Evolutionary conservation across 148 eudicot species (phyloP).

Genomic region (Silene uniflora): DNA sequence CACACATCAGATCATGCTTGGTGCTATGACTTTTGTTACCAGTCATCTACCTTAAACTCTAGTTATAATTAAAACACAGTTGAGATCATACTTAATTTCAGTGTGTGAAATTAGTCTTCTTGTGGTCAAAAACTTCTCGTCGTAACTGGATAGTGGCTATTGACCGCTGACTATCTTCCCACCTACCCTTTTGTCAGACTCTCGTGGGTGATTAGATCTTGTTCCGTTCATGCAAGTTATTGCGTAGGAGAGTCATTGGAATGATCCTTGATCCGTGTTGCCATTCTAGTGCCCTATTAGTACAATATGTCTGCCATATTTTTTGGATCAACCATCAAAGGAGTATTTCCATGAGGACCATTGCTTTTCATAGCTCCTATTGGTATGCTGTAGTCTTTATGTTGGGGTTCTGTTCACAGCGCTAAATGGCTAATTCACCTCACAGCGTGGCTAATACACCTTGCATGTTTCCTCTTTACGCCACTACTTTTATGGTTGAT

Average conservation of each 20-base stretch:
- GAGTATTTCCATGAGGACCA: not conserved
- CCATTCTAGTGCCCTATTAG: not conserved
- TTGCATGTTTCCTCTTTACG: not conserved
- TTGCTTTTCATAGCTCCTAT: not conserved
- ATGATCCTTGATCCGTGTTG: not conserved
- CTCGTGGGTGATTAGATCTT: not conserved
- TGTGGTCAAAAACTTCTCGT: not conserved
- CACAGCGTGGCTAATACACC: not conserved
- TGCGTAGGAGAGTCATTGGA: not conserved
- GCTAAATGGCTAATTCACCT: not conserved
- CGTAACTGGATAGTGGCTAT: not conserved
- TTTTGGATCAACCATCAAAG: constrained; percentile 1
- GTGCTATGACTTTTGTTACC: not conserved
- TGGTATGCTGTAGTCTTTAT: not conserved
- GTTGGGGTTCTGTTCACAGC: not conserved
- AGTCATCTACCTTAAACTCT: not conserved
- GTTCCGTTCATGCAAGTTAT: not conserved
- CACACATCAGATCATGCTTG: not conserved
- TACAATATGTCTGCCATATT: not conserved
- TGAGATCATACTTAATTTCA: not conserved
- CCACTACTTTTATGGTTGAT: not conserved
- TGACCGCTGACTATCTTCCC: not conserved
- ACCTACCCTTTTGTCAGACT: constrained; percentile 1
- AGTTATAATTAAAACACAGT: not conserved
- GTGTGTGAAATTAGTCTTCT: not conserved